Evolutionary conservation across 2,329 filamentous ascomycete genomes (phyloP), one percentile per base, ranked within the genome.

Genomic region (Diaporthe sp.): DNA sequence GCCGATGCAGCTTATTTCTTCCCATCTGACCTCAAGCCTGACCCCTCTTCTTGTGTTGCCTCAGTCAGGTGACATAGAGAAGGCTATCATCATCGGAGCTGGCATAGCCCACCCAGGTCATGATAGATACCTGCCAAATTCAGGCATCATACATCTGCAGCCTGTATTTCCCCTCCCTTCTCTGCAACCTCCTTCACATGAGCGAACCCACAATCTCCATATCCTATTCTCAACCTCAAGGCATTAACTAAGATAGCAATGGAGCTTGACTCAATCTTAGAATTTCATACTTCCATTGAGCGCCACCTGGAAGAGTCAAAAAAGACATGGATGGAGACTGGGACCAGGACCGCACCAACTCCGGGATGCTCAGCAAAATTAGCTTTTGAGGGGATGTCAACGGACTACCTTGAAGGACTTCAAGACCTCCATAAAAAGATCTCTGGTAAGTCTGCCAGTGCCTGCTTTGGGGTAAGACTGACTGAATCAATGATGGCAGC

Each of bases 381-480:
- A 13, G 53, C 53, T 6, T n/a, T 56, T 1, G 19, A 22, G 6
- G 53, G 4, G 10, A 7, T 2, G 30, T 2, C 19, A 56, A 6
- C 4, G 0, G 19, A 35, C 53, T 56, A 56, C 19, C 3, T 56
- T 1, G 53, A 35, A 2, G 53, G 9, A 32, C 30, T 56, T 13
- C 8, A 35, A 22, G 53, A 35, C 19, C 19, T 56, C 2, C 8
- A 3, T 3, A 8, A 35, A 4, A 35, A 35, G 4, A 13, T 56
- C 9, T n/a, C 19, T 35, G 19, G 30, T 56, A 35, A 0, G 53
- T 15, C 22, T 56, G 8, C 2, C 5, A 13, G 9, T 13, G 10
- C 8, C 3, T 1, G 4, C 19, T n/a, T 13, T 4, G 4, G 3
- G 13, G 3, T n/a, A 7, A 4, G 10, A 1, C 6, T 35, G 53